Evolutionary conservation across 441 rosid genomes (phyloP).

Genomic region (Aquilaria agallochum): DNA sequence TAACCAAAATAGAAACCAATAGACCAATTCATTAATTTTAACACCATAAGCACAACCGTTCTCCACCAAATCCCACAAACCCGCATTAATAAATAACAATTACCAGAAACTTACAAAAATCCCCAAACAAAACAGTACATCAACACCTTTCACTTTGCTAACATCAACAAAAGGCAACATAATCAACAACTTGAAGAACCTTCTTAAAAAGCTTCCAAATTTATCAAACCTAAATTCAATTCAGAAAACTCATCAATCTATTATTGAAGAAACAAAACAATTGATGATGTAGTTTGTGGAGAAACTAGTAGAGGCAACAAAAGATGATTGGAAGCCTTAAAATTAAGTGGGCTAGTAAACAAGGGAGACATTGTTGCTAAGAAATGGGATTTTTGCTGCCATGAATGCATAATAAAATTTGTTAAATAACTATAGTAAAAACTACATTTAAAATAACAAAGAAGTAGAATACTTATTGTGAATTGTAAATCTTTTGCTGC

Average conservation of each 20-base stretch:
- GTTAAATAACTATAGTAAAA: no score
- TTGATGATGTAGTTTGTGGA: no score
- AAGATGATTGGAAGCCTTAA: no score
- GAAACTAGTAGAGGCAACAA: no score
- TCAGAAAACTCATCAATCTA: conserved; percentile 1
- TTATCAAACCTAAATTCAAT: conserved; percentile 6
- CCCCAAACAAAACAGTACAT: background rate
- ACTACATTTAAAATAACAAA: no score
- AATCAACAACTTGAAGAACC: background rate
- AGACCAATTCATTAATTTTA: conserved; percentile 16
- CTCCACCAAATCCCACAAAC: conserved; percentile 11
- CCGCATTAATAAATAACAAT: background rate
- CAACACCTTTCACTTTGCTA: background rate
- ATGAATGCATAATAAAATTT: no score
- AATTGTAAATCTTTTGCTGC: no score
- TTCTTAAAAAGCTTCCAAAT: conserved; percentile 3
- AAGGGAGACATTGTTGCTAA: no score
- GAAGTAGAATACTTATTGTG: no score
- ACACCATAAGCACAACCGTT: conserved; percentile 12
- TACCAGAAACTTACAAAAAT: conserved; percentile 14
- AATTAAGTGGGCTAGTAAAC: no score
- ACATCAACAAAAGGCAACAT: background rate
- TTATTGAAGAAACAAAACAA: no score
- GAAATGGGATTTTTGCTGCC: no score
- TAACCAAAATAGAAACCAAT: conserved; percentile 12